Base-by-base conservation (phyloP, 441 rosid genomes). In the Jatropha podagrica region DNA sequence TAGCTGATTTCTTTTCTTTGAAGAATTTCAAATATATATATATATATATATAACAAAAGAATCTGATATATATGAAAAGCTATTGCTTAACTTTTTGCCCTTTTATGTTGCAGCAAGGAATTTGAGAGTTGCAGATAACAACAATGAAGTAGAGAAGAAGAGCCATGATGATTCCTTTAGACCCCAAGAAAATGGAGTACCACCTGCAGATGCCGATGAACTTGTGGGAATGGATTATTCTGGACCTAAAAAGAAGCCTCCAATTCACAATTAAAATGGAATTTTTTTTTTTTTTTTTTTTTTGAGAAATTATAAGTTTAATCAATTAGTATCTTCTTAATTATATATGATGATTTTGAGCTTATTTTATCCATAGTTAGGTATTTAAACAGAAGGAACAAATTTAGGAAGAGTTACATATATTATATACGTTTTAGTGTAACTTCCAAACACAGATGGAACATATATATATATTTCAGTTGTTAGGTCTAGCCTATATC, bases 161-260 rank as follows among this genome's bases (percentile, higher is more conserved):
- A n/a, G 11, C 67, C 72, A 15, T 12, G 68, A 60, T 7, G 51
- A 73, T 14, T 66, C 61, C 13, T 63, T 63, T 9, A 41, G 68
- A 20, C 46, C 82, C 13, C 73, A 77, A 38, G 83, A 66, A 48
- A 74, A 77, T n/a, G 82, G 68, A 4, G 14, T 37, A n/a, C 27
- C 75, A 5, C 42, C 76, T 17, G 13, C 76, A 15, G 83, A 67
- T 18, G 81, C 38, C 4, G 85, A 85, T 37, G 92, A 86, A 7
- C 64, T 89, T 65, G 64, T 68, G 0, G 76, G 83, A 23, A 77
- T 82, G 83, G 95, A 91, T 73, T 91, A 91, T 80, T 80, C 87
- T 54, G 90, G 90, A 8, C 89, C 90, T 3, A 86, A 82, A 69
- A 88, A 79, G 76, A 91, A 84, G 83, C 90, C 93, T 76, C 95